Conservation (phyloP, 2,329 filamentous ascomycete species). For the Raffaelea arxii region DNA sequence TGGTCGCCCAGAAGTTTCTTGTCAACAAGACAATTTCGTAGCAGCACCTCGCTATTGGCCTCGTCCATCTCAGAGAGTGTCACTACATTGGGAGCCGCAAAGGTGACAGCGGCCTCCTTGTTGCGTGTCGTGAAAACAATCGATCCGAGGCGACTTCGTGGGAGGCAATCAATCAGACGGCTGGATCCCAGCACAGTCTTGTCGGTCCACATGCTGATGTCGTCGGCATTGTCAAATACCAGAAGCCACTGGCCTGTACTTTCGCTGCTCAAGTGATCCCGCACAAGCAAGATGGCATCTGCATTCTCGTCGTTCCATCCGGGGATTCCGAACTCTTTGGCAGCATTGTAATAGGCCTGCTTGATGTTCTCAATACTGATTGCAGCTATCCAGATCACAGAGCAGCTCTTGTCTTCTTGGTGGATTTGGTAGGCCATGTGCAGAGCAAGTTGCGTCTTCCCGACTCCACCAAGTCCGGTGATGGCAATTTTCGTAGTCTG, state of each 20-base stretch:
- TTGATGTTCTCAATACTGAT: neutral
- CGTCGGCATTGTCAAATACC: conserved; percentile 29
- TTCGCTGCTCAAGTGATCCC: conserved; percentile 15
- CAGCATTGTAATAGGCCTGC: conserved; percentile 8
- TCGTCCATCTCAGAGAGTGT: conserved; percentile 14
- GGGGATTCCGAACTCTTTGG: neutral
- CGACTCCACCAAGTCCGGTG: conserved; percentile 25
- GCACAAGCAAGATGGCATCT: conserved; percentile 1
- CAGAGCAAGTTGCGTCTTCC: conserved; percentile 28
- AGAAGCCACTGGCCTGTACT: conserved; percentile 23
- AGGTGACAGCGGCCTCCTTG: conserved; percentile 7
- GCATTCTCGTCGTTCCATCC: neutral
- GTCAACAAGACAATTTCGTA: conserved; percentile 12
- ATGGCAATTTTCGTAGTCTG: conserved; percentile 15
- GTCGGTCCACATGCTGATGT: conserved; percentile 18
- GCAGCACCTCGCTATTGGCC: conserved; percentile 14
- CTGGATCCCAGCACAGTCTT: neutral
- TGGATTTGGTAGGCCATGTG: neutral
- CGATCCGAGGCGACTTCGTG: neutral
- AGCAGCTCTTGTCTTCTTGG: conserved; percentile 4
- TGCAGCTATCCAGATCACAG: neutral
- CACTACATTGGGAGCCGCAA: conserved; percentile 13
- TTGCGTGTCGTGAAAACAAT: conserved; percentile 17
- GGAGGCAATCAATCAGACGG: conserved; percentile 7
- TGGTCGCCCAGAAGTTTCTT: neutral